Evolutionary conservation across 176 grass and related monocot species (phyloP).

Genomic region (Lolium multiflorum): DNA sequence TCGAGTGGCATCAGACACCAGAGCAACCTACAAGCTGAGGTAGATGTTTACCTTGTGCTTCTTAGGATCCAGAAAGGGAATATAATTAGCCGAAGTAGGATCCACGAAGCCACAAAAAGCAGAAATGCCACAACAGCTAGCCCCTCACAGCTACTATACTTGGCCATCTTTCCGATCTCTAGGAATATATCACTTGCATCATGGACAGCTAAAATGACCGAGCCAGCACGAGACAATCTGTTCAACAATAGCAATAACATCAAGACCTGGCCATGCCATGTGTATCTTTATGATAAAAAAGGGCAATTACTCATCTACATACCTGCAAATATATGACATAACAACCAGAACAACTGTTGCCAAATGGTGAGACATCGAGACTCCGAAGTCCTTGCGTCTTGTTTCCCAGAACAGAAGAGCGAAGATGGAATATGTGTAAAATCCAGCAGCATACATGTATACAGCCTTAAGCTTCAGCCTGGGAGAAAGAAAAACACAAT

Average conservation of each 20-base stretch:
- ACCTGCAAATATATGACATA: constrained; percentile 91
- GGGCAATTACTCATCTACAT: constrained; percentile 10
- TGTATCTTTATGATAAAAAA: constrained; percentile 24
- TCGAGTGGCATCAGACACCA: constrained; percentile 11
- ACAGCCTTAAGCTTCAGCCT: constrained; percentile 88
- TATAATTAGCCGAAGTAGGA: constrained; percentile 79
- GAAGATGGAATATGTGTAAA: constrained; percentile 97
- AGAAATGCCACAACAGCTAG: constrained; percentile 70
- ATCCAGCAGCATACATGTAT: constrained; percentile 93
- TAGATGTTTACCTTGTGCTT: constrained; percentile 81
- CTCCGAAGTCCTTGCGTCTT: constrained; percentile 75
- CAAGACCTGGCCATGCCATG: constrained; percentile 28
- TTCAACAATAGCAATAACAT: constrained; percentile 30
- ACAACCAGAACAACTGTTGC: constrained; percentile 79
- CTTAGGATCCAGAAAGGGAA: constrained; percentile 91
- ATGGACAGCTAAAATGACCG: constrained; percentile 81
- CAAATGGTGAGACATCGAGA: constrained; percentile 91
- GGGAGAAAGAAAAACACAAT: constrained; percentile 42
- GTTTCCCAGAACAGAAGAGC: constrained; percentile 97
- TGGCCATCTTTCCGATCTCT: constrained; percentile 91
- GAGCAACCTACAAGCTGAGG: constrained; percentile 17
- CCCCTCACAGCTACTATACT: constrained; percentile 80
- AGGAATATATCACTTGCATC: constrained; percentile 93
- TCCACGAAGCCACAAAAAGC: constrained; percentile 82
- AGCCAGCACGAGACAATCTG: constrained; percentile 86